Percentiles rank a stretch among this genome's conserved stretches.
Conservation (phyloP, 2,329 filamentous ascomycete genomes). For the Fusarium camptoceras region DNA sequence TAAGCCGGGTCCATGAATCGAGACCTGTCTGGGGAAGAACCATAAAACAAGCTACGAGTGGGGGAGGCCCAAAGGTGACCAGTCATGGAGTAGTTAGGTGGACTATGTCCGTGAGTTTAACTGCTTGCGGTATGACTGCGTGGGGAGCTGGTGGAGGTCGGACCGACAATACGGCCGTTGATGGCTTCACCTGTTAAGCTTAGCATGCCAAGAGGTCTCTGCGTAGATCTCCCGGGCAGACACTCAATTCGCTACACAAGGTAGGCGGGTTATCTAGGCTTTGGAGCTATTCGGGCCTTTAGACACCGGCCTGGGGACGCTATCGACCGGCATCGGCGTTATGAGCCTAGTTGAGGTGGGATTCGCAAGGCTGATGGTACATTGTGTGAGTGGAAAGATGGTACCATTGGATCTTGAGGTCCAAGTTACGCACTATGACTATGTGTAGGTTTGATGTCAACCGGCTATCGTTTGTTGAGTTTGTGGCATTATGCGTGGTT, state of each 20-base stretch:
- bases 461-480: not conserved
- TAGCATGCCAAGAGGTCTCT: conserved; percentile 14
- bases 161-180: conserved; percentile 32
- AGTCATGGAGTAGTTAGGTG: conserved; percentile 8
- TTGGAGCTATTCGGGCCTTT: conserved; percentile 29
- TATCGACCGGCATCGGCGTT: conserved; percentile 30
- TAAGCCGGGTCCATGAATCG: conserved; percentile 10
- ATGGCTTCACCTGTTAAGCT: conserved; percentile 24
- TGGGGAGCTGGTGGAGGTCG: conserved; percentile 26
- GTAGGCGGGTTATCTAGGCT: conserved; percentile 10
- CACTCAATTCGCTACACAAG: not conserved
- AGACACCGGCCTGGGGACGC: conserved; percentile 1
- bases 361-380: conserved; percentile 9
- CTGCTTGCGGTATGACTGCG: not conserved
- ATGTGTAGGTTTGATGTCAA: not conserved
- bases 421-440: not conserved
- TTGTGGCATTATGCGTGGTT: not conserved
- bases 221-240: conserved; percentile 21
- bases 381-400: not conserved
- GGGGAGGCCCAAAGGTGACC: not conserved
- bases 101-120: not conserved
- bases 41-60: conserved; percentile 38
- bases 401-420: conserved; percentile 1
- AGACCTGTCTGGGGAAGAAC: conserved; percentile 37
- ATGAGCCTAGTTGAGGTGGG: conserved; percentile 14